phyloP scores from a whole-genome alignment of 805 yeast genomes.

The Candida corydali region DNA sequence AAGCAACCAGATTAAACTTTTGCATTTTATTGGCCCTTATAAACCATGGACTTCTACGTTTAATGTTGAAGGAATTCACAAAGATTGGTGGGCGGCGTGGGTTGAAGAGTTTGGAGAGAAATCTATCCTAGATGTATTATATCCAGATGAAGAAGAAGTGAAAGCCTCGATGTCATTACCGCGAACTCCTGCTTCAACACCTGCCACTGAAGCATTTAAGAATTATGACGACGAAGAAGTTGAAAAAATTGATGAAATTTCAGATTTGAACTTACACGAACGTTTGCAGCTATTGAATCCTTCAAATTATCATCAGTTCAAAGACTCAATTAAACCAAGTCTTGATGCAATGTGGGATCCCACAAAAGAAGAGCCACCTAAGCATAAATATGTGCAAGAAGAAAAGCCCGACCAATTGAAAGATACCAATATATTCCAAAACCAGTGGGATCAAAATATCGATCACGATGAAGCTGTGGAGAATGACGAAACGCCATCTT shows the following conservation, averaged over 20 bases:
- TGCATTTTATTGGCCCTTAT: slow-evolving; percentile 64
- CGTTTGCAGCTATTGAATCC: slow-evolving; percentile 29
- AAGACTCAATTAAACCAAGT: slow-evolving; percentile 10
- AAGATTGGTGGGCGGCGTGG: slow-evolving; percentile 41
- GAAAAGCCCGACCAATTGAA: not conserved
- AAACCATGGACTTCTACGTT: slow-evolving; percentile 50
- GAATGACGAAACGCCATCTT: not conserved
- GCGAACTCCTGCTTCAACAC: not conserved
- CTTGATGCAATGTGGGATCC: slow-evolving; percentile 42
- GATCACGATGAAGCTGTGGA: not conserved
- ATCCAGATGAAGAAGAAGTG: slow-evolving; percentile 5
- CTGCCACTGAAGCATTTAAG: slow-evolving; percentile 13
- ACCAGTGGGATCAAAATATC: slow-evolving; percentile 3
- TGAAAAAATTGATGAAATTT: too few species aligned
- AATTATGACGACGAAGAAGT: not conserved
- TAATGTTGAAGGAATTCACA: slow-evolving; percentile 16
- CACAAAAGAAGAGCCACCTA: slow-evolving; percentile 40
- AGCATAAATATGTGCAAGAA: slow-evolving; percentile 8
- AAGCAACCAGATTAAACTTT: slow-evolving; percentile 38
- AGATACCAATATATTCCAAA: not conserved
- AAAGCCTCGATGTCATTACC: not conserved
- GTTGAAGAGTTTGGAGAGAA: slow-evolving; percentile 22
- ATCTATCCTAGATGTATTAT: slow-evolving; percentile 18
- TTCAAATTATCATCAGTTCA: slow-evolving; percentile 22
- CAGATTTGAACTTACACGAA: slow-evolving; percentile 1